Base-by-base conservation (phyloP, 208 protist species). In the Acanthamoeba quina region DNA sequence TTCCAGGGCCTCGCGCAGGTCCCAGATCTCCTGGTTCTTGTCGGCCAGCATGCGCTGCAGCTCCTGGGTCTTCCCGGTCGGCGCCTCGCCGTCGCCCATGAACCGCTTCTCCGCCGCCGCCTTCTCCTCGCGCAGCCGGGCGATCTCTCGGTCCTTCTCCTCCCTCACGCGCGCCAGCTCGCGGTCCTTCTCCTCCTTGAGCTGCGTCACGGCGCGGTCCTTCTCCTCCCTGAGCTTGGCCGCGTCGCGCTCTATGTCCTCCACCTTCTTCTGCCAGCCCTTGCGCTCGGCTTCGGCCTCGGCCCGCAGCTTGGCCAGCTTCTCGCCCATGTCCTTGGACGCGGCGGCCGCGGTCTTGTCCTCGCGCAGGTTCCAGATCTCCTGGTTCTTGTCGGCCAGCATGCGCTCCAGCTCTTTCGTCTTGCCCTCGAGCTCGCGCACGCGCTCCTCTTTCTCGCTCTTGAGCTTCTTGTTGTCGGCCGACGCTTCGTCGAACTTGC, bases 11-110 rank as follows among this genome's bases (percentile, higher is more conserved):
- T 68, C 58, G n/a, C 49, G 49, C 31, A 60, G 49, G 34, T 90
- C 82, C 58, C 58, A 90, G 31, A 90, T 90, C 58, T 68, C 58
- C 41, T 90, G 49, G 24, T 90, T 90, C 56, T 90, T 68, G 58
- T 90, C 82, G 58, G 29, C 29, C 34, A 90, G 49, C 82, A 82
- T 52, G 41, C 72, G 72, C 44, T 82, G 72, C 37, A 82, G 72
- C 72, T 82, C 72, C 9, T 54, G 72, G 5, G 26, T 29, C 37
- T 82, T 82, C 19, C 29, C 68, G 21, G 64, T 37, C 72, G 41
- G 0, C 17, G 72, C 72, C 5, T 82, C 82, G 5, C 58, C 82
- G 5, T 68, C 58, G 29, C 5, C 54, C 11, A 29, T 15, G 82
- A 90, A 49, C 82, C 21, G 9, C 58, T 90, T 60, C 31, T 90